phyloP scores from a whole-genome alignment of 2,329 filamentous ascomycete species.

The Aspergillus cejpii region DNA sequence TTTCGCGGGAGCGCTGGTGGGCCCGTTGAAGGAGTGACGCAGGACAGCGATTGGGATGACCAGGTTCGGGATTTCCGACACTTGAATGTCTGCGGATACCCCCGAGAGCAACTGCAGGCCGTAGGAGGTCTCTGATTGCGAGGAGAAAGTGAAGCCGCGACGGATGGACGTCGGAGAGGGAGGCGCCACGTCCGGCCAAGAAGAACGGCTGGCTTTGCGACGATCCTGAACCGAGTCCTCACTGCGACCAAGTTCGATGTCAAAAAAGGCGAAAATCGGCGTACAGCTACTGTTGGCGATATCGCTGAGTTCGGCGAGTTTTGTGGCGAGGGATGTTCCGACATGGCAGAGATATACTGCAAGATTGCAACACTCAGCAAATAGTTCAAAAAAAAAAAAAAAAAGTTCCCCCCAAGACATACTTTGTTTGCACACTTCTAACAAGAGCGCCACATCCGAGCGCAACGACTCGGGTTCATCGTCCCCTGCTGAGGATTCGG shows the following conservation, averaged over 20 bases:
- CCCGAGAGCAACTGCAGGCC: constrained; percentile 45
- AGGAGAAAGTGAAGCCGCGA: constrained; percentile 40
- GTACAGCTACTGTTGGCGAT: constrained; percentile 41
- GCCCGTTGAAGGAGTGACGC: constrained; percentile 24
- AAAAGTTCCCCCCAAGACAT: constrained; percentile 18
- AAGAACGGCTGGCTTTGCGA: constrained; percentile 26
- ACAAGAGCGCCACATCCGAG: constrained; percentile 45
- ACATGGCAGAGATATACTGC: constrained; percentile 50
- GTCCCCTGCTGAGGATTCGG: constrained; percentile 24
- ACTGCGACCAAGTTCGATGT: constrained; percentile 39
- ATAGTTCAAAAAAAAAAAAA: constrained; percentile 13
- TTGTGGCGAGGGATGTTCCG: constrained; percentile 48
- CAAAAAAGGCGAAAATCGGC: constrained; percentile 52
- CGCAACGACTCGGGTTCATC: constrained; percentile 43
- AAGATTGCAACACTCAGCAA: constrained; percentile 12
- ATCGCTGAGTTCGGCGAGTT: constrained; percentile 48
- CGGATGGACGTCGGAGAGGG: constrained; percentile 30
- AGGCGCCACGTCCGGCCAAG: constrained; percentile 26
- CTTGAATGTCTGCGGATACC: constrained; percentile 46
- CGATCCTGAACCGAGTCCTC: constrained; percentile 34
- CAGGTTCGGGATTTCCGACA: constrained; percentile 44
- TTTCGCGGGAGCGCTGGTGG: constrained; percentile 13
- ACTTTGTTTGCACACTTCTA: constrained; percentile 51
- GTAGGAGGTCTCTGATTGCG: constrained; percentile 43
- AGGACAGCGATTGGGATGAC: constrained; percentile 47